Conservation (phyloP, 331 rosid species). For the Pyracantha coccinea region DNA sequence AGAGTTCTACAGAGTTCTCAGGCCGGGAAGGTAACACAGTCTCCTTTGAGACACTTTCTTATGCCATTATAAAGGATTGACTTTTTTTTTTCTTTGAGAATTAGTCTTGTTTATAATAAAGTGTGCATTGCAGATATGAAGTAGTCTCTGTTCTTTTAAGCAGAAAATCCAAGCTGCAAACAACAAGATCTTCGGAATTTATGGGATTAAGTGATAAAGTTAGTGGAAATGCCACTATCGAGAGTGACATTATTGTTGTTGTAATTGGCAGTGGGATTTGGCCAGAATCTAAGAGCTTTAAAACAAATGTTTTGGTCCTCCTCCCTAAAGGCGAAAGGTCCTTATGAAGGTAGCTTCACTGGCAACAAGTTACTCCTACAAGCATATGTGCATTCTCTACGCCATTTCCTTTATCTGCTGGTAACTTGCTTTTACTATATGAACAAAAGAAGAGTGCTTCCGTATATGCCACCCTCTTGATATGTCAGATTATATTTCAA, state of each 20-base stretch:
- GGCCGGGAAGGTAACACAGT: slow-evolving; percentile 3
- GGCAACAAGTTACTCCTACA: background rate
- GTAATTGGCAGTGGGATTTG: slow-evolving; percentile 28
- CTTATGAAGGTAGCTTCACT: no score
- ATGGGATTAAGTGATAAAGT: slow-evolving; percentile 18
- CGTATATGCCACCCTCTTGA: no score
- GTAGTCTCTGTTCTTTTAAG: slow-evolving; percentile 19
- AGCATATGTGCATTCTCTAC: no score
- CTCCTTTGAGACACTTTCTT: background rate
- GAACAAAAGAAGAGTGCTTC: no score
- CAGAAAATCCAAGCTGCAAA: slow-evolving; percentile 13
- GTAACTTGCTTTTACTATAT: no score
- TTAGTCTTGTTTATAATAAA: background rate
- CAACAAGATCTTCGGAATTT: slow-evolving; percentile 54
- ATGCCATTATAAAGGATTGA: background rate
- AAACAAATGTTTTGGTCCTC: slow-evolving; percentile 31
- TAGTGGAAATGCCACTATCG: slow-evolving; percentile 1
- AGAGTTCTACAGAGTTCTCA: background rate
- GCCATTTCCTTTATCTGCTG: no score
- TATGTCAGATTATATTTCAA: no score
- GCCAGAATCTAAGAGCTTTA: slow-evolving; percentile 41
- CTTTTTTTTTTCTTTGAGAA: background rate
- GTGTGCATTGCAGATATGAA: background rate
- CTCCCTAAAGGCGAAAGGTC: slow-evolving; percentile 6
- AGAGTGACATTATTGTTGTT: slow-evolving; percentile 8